These are phyloP conservation scores for Apiospora pterosperma DNA, from an alignment of 2,329 filamentous ascomycete genomes.

Conservation along the genomic window DNA sequence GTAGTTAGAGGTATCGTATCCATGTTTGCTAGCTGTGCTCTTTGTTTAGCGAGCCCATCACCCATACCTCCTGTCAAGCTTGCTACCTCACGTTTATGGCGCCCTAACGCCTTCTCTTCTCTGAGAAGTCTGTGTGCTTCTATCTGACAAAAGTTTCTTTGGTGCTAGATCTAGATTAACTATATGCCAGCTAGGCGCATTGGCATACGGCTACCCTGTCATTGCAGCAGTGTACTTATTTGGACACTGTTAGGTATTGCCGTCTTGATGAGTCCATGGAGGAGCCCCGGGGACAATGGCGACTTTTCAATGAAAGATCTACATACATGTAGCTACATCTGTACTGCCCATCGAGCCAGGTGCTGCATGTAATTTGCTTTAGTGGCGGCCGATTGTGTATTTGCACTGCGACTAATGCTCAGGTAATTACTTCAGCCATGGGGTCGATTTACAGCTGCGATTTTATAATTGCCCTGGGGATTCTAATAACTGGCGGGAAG, in stretches of 20 bases:
- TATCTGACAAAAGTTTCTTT: constrained; percentile 1
- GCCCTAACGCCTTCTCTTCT: background rate
- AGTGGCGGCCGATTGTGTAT: background rate
- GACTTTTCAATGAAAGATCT: background rate
- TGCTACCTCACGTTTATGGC: background rate
- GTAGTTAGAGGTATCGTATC: background rate
- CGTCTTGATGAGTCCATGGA: background rate
- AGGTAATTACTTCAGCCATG: background rate
- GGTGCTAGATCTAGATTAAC: background rate
- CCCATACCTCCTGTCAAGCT: no score
- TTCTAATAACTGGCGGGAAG: background rate
- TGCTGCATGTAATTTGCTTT: background rate
- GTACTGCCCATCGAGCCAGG: background rate
- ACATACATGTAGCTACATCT: background rate
- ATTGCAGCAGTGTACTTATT: background rate
- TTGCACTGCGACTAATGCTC: background rate
- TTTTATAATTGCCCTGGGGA: background rate
- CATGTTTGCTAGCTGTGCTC: background rate
- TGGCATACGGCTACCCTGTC: background rate
- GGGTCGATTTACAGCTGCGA: background rate
- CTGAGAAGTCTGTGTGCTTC: background rate
- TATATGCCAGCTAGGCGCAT: background rate
- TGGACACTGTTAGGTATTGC: background rate
- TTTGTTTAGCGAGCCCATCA: no score
- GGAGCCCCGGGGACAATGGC: background rate